Conservation (phyloP, 2,329 filamentous ascomycete genomes). For the Aaosphaeria pasadenensis region DNA sequence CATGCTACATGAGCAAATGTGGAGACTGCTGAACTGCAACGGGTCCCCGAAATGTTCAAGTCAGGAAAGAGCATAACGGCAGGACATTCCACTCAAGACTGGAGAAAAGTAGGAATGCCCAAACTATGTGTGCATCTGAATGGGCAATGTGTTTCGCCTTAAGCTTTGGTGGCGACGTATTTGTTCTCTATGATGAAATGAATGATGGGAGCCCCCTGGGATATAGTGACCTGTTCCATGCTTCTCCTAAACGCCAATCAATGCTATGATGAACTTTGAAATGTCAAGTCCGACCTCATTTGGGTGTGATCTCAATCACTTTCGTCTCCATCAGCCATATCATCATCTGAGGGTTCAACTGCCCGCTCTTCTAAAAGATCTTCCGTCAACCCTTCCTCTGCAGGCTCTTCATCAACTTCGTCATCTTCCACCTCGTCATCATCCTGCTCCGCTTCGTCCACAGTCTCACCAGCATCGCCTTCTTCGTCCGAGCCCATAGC, state of each 20-base stretch:
- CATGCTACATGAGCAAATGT: no score
- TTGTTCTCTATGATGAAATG: no score
- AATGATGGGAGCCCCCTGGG: neutral
- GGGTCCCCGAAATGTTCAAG: no score
- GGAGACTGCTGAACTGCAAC: no score
- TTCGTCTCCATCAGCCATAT: conserved; percentile 56
- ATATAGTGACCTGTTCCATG: conserved; percentile 8
- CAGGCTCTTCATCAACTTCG: conserved; percentile 54
- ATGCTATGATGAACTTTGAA: conserved; percentile 13
- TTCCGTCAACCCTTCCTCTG: conserved; percentile 49
- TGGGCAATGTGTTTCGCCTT: no score
- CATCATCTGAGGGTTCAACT: conserved; percentile 42
- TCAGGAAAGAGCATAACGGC: no score
- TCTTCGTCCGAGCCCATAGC: conserved; percentile 35
- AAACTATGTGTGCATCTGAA: no score
- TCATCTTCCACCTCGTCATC: conserved; percentile 53
- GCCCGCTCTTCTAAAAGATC: conserved; percentile 45
- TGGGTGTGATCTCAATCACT: conserved; percentile 26
- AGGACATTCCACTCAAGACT: no score
- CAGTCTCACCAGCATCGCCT: conserved; percentile 38
- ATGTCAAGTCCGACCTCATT: neutral
- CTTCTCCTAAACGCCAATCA: conserved; percentile 21
- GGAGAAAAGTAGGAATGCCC: no score
- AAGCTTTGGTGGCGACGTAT: no score
- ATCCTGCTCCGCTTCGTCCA: conserved; percentile 47